Evolutionary conservation across 495 filamentous ascomycete genomes (phyloP).

Genomic region (Penicillium macrosclerotiorum): DNA sequence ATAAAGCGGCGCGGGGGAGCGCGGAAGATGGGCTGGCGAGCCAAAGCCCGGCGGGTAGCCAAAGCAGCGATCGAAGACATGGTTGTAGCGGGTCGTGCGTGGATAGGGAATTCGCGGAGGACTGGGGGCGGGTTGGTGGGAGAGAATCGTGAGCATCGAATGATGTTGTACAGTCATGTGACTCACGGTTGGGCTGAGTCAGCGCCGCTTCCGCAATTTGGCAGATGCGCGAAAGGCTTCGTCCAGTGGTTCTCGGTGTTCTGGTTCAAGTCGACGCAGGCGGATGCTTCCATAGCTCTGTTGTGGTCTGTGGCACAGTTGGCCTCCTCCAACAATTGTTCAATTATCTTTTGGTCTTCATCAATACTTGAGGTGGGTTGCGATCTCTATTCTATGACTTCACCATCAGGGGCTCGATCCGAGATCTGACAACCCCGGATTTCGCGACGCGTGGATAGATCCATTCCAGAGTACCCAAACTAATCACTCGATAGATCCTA

Average conservation of each 20-base stretch:
- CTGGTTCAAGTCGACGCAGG: not conserved
- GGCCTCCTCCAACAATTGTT: not conserved
- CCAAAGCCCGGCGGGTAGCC: constrained; percentile 50
- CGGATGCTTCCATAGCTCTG: constrained; percentile 4
- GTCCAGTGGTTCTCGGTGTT: constrained; percentile 1
- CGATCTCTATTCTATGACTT: constrained; percentile 4
- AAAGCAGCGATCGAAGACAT: constrained; percentile 55
- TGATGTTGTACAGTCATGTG: constrained; percentile 42
- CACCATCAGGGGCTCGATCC: constrained; percentile 19
- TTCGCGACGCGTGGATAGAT: constrained; percentile 15
- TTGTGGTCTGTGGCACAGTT: constrained; percentile 22
- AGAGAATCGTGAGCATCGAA: constrained; percentile 34
- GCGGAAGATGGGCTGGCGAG: constrained; percentile 44
- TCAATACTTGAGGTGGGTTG: constrained; percentile 11
- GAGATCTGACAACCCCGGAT: constrained; percentile 13
- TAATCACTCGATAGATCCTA: constrained; percentile 1
- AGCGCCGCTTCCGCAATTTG: constrained; percentile 15
- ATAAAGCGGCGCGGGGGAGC: constrained; percentile 41
- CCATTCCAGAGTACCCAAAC: not conserved
- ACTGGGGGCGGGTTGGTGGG: constrained; percentile 23
- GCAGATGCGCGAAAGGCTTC: constrained; percentile 4
- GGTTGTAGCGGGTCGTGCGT: constrained; percentile 30
- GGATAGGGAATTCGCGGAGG: constrained; percentile 17
- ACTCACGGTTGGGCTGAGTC: constrained; percentile 27
- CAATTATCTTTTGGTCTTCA: not conserved